Conservation (phyloP, 805 yeast species). For the Ogataea dorogensis region DNA sequence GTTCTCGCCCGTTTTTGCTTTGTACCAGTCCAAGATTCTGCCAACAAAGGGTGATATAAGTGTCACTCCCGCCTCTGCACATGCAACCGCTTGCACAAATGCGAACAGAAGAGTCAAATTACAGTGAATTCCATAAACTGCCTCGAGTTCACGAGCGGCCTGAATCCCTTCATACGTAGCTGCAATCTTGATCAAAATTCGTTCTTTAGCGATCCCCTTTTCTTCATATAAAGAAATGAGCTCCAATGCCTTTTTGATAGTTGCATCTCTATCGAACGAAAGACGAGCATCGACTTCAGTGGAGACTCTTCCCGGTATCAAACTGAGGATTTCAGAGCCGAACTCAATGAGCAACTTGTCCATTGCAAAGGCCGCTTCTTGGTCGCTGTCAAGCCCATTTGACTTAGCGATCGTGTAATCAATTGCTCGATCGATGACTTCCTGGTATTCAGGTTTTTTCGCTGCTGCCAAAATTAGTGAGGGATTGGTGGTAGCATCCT, state of each 20-base stretch:
- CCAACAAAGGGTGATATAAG: conserved; percentile 98
- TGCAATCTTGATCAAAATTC: conserved; percentile 93
- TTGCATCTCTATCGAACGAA: conserved; percentile 90
- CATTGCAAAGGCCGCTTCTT: conserved; percentile 74
- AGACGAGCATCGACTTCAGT: conserved; percentile 99
- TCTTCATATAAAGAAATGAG: conserved; percentile 82
- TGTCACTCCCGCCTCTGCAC: conserved; percentile 96
- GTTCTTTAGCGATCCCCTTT: conserved; percentile 80
- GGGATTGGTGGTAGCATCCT: conserved; percentile 99
- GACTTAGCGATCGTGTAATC: conserved; percentile 69
- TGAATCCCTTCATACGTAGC: conserved; percentile 99
- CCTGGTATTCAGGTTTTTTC: conserved; percentile 82
- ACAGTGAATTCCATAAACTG: conserved; percentile 84
- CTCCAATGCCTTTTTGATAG: conserved; percentile 88
- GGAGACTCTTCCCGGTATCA: conserved; percentile 98
- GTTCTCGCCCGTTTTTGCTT: conserved; percentile 83
- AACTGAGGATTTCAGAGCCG: conserved; percentile 85
- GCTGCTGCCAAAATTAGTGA: conserved; percentile 95
- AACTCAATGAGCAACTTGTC: conserved; percentile 93
- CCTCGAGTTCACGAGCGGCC: conserved; percentile 94
- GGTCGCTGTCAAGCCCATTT: conserved; percentile 40
- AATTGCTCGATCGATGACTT: conserved; percentile 86
- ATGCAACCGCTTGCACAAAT: conserved; percentile 95
- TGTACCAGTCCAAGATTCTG: conserved; percentile 97
- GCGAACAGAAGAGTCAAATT: conserved; percentile 94